phyloP scores from a whole-genome alignment of 2,329 filamentous ascomycete genomes.

The Epichloe scottii region DNA sequence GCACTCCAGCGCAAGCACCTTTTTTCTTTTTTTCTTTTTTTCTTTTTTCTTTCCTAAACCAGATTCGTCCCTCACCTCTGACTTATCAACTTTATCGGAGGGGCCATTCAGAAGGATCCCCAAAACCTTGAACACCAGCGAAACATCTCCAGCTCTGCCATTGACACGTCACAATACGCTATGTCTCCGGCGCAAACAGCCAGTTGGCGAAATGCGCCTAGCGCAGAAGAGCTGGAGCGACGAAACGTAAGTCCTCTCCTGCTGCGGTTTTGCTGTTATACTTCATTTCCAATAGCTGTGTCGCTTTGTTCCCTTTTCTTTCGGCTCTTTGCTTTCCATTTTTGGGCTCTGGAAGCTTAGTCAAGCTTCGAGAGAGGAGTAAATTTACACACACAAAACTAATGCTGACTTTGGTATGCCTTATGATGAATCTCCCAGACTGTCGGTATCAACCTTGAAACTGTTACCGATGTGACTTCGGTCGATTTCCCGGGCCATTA shows the following conservation, averaged over 20 bases:
- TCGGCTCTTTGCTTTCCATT: background rate
- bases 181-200: slow-evolving; percentile 24
- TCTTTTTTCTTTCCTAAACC: slow-evolving; percentile 2
- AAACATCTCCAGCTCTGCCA: background rate
- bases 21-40: slow-evolving; percentile 1
- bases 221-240: slow-evolving; percentile 44
- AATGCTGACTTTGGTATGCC: background rate
- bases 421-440: slow-evolving; percentile 38
- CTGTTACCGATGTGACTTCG: slow-evolving; percentile 75
- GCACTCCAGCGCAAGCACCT: background rate
- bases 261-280: background rate
- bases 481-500: slow-evolving; percentile 89
- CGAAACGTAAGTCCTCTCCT: slow-evolving; percentile 39
- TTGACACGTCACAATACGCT: background rate
- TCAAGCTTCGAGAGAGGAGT: background rate
- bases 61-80: slow-evolving; percentile 1
- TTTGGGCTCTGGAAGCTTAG: background rate
- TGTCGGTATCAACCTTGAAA: slow-evolving; percentile 80
- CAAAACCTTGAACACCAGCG: background rate
- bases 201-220: slow-evolving; percentile 26
- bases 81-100: slow-evolving; percentile 1
- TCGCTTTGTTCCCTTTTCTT: background rate
- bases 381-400: background rate
- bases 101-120: slow-evolving; percentile 5
- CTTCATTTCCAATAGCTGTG: background rate